Base-by-base conservation (phyloP, 2,329 filamentous ascomycete genomes). In the Cercospora canescens region DNA sequence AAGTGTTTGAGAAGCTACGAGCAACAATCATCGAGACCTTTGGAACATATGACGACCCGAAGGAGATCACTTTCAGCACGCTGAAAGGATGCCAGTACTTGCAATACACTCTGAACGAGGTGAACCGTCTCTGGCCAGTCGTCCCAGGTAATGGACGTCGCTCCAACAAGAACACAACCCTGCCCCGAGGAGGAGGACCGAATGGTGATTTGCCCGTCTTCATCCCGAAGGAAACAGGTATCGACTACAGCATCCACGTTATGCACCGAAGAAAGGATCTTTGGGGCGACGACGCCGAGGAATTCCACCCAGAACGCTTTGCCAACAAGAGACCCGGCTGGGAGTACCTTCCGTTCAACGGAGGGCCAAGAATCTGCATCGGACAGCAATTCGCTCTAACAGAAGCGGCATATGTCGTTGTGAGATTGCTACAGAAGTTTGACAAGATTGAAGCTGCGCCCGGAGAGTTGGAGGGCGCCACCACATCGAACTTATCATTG, bases 141-240 rank as follows among this genome's bases (percentile, higher is more conserved):
- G 90, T 95, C 1, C 92, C 92, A 1, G 92, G 91, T 81, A 94
- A 94, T 78, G 84, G 92, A 48, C 89, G 92, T 66, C 81, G 88
- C 18, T 85, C 91, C 14, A 85, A 93, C 26, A 85, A 83, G 65
- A 87, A 92, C 79, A 94, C 92, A 3, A 91, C 88, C 0, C 85
- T 96, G 1, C 92, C 92, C 0, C 83, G 82, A 24, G 92, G 84
- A 41, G 84, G 84, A 21, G 84, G 84, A 0, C 76, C 79, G 2
- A 82, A 86, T 63, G 83, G 83, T 50, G 77, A 80, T 1, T 79
- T 83, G 48, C 90, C 90, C 0, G 74, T 94, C 60, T 77, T 76
- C 62, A 69, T 81, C 11, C 69, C 72, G 4, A 72, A 76, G 37
- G 72, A 75, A 18, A 69, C 70, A 8, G 65, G 70, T 6, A 70